phyloP scores from a whole-genome alignment of 2,329 filamentous ascomycete species.

The Exophiala oligosperma region DNA sequence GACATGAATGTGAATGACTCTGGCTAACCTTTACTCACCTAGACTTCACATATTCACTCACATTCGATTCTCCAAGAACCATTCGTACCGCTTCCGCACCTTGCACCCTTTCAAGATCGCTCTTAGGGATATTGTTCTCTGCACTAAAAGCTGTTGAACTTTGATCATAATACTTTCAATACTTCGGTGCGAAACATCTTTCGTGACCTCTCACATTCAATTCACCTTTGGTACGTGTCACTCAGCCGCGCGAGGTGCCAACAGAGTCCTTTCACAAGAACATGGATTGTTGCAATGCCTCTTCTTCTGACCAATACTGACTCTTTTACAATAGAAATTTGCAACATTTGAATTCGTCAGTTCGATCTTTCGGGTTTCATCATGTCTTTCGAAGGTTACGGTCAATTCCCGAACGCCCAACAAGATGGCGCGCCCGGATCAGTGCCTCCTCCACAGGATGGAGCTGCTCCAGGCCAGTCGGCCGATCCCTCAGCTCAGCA shows the following conservation, averaged over 20 bases:
- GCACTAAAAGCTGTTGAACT: conserved; percentile 23
- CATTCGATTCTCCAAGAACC: conserved; percentile 23
- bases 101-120: conserved; percentile 19
- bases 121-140: conserved; percentile 25
- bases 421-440: conserved; percentile 55
- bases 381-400: conserved; percentile 66
- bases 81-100: conserved; percentile 22
- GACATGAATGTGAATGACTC: conserved; percentile 1
- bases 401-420: conserved; percentile 61
- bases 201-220: conserved; percentile 10
- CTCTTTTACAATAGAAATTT: conserved; percentile 2
- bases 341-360: conserved; percentile 12
- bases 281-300: too few relatives aligned
- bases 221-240: conserved; percentile 12
- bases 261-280: too few relatives aligned
- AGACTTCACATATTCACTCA: conserved; percentile 17
- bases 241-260: not conserved
- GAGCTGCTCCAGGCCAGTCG: conserved; percentile 55
- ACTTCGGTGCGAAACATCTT: conserved; percentile 9
- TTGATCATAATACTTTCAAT: conserved; percentile 17
- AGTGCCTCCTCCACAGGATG: conserved; percentile 48
- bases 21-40: conserved; percentile 14
- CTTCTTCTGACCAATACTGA: not conserved
- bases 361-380: conserved; percentile 31
- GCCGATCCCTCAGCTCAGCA: conserved; percentile 44